A percentile compares a stretch with the other conserved stretches of the same genome.
These are phyloP conservation scores for Solanum pinnatisectum DNA, from an alignment of 257 asterid species.

Conservation along the genomic window DNA sequence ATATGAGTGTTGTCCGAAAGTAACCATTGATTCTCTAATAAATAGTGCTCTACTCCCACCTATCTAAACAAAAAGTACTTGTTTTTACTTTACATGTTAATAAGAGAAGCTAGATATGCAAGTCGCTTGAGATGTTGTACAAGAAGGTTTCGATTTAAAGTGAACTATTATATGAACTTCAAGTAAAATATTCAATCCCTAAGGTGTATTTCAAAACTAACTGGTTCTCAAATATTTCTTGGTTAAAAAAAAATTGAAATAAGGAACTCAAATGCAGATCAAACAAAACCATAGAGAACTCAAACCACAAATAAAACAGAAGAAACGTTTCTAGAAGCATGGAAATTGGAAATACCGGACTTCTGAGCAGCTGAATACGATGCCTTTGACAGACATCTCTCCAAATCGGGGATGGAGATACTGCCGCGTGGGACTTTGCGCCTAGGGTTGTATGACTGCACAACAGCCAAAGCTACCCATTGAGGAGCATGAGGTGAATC, in stretches of 20 bases:
- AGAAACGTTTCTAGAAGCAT: not conserved
- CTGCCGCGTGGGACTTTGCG: constrained; percentile 74
- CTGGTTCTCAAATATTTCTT: not conserved
- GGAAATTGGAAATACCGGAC: constrained; percentile 45
- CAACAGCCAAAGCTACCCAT: constrained; percentile 90
- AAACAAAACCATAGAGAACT: not conserved
- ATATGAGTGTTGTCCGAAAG: not conserved
- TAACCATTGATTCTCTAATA: not conserved
- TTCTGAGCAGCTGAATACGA: constrained; percentile 65
- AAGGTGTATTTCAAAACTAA: not conserved
- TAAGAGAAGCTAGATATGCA: not conserved
- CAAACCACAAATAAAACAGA: not conserved
- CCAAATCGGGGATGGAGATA: constrained; percentile 65
- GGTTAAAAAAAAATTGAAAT: not conserved
- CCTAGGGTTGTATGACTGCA: constrained; percentile 75
- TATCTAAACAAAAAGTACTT: not conserved
- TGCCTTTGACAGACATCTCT: constrained; percentile 76
- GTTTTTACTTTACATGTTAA: not conserved
- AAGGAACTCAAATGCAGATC: not conserved
- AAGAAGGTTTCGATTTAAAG: not conserved
- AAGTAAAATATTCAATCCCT: not conserved
- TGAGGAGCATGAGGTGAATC: constrained; percentile 30
- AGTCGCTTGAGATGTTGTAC: not conserved
- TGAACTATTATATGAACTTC: not conserved
- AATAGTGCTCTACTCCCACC: not conserved